Percentiles rank a stretch among this genome's conserved stretches.
phyloP scores from a whole-genome alignment of 1,284 basidiomycete genomes.

The Waitea zeae region DNA sequence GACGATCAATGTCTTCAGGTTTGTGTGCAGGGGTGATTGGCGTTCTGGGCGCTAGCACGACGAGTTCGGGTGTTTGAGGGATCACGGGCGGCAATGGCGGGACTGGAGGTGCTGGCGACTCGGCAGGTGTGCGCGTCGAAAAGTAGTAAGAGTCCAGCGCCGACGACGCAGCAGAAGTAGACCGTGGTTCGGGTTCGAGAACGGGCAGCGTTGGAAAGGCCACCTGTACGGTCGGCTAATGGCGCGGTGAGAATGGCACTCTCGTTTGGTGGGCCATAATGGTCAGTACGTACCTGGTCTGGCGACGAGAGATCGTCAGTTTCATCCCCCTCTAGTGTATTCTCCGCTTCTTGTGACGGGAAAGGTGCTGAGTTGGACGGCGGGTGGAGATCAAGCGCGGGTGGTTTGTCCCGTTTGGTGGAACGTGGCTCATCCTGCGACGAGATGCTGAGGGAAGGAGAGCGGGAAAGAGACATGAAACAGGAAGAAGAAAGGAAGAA shows the following conservation, averaged over 20 bases:
- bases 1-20: conserved; percentile 73
- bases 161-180: conserved; percentile 45
- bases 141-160: conserved; percentile 77
- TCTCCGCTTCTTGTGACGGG: conserved; percentile 11
- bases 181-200: conserved; percentile 20
- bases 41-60: conserved; percentile 16
- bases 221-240: conserved; percentile 21
- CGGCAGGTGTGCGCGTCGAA: conserved; percentile 42
- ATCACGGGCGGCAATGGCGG: conserved; percentile 10
- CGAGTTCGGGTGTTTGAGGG: conserved; percentile 9
- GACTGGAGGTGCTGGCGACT: conserved; percentile 38
- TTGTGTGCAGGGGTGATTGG: conserved; percentile 62
- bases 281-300: conserved; percentile 10
- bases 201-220: conserved; percentile 14
- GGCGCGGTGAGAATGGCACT: conserved; percentile 1
- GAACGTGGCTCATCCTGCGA: conserved; percentile 14
- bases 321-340: too few relatives aligned
- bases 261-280: neutral
- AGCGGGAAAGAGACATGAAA: too few relatives aligned
- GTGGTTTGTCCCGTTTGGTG: conserved; percentile 19
- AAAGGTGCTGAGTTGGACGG: conserved; percentile 8
- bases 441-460: too few relatives aligned
- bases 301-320: conserved; percentile 7
- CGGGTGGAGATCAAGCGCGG: conserved; percentile 15
- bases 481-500: too few relatives aligned